A percentile compares a stretch with the other conserved stretches of the same genome.
Conservation (phyloP, 2,329 filamentous ascomycete genomes). For the Aspergillus eucalypticola region DNA sequence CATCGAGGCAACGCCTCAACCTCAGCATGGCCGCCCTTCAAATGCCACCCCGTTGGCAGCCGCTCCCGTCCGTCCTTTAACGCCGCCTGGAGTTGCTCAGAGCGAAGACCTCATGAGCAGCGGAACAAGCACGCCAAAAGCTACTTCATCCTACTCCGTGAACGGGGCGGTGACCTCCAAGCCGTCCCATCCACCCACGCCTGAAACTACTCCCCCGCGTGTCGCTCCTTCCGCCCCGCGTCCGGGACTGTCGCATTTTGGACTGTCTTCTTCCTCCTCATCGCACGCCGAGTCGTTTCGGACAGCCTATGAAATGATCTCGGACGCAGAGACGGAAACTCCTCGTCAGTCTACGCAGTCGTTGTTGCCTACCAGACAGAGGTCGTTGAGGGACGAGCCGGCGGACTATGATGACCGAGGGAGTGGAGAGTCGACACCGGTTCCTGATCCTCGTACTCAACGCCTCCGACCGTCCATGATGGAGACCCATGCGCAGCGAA, state of each 20-base stretch:
- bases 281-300: slow-evolving; percentile 70
- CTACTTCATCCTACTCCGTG: slow-evolving; percentile 28
- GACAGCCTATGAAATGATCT: slow-evolving; percentile 67
- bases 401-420: slow-evolving; percentile 6
- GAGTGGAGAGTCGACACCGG: background rate
- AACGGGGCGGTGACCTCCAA: slow-evolving; percentile 56
- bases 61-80: slow-evolving; percentile 39
- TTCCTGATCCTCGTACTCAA: background rate
- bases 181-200: slow-evolving; percentile 69
- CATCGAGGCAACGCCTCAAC: slow-evolving; percentile 26
- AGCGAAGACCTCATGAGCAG: slow-evolving; percentile 23
- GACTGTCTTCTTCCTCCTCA: slow-evolving; percentile 55
- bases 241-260: slow-evolving; percentile 52
- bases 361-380: slow-evolving; percentile 24
- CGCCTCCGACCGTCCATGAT: slow-evolving; percentile 1
- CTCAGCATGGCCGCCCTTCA: slow-evolving; percentile 26
- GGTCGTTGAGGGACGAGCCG: slow-evolving; percentile 27
- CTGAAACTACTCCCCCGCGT: slow-evolving; percentile 72
- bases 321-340: slow-evolving; percentile 58
- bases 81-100: slow-evolving; percentile 36
- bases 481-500: slow-evolving; percentile 14
- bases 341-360: slow-evolving; percentile 26
- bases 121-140: slow-evolving; percentile 23
- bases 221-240: slow-evolving; percentile 29
- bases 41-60: slow-evolving; percentile 24